Evolutionary conservation across 2,329 filamentous ascomycete species (phyloP).

Genomic region (Cladophialophora chaetospira): DNA sequence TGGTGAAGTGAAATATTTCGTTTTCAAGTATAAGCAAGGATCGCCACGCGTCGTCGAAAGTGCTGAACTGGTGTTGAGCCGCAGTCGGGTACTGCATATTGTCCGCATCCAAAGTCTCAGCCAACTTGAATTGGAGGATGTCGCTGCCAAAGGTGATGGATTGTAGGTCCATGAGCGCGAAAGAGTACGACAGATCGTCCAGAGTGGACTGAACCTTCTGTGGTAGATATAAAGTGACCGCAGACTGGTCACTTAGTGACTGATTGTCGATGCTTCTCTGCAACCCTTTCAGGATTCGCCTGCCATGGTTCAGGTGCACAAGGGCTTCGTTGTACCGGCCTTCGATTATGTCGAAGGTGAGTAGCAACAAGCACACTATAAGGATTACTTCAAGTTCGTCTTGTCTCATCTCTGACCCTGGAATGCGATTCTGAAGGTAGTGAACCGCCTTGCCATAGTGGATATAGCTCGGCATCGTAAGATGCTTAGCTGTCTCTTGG

Average conservation of each 20-base stretch:
- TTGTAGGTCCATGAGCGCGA: slow-evolving; percentile 16
- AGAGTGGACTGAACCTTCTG: not conserved
- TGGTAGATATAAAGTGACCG: not conserved
- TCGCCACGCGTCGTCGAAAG: slow-evolving; percentile 12
- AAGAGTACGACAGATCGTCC: slow-evolving; percentile 10
- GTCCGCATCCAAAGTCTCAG: not conserved
- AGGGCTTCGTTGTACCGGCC: slow-evolving; percentile 12
- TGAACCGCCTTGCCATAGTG: slow-evolving; percentile 10
- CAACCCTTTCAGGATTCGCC: slow-evolving; percentile 6
- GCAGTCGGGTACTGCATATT: not conserved
- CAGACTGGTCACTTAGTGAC: not conserved
- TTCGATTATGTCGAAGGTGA: slow-evolving; percentile 17
- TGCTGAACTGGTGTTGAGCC: not conserved
- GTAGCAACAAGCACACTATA: slow-evolving; percentile 13
- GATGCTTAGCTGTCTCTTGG: not conserved
- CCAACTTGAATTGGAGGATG: slow-evolving; percentile 5
- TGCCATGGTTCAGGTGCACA: slow-evolving; percentile 10
- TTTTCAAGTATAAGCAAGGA: slow-evolving; percentile 6
- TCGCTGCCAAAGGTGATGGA: slow-evolving; percentile 11
- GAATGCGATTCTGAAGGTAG: not conserved
- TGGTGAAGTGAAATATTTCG: slow-evolving; percentile 1
- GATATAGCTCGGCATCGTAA: not conserved
- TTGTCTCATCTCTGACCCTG: not conserved
- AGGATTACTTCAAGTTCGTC: slow-evolving; percentile 1
- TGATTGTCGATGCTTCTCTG: not conserved